Evolutionary conservation across 2,329 filamentous ascomycete genomes (phyloP), one percentile per base, ranked within the genome.

Genomic region (Colletotrichum neosansevieriae): DNA sequence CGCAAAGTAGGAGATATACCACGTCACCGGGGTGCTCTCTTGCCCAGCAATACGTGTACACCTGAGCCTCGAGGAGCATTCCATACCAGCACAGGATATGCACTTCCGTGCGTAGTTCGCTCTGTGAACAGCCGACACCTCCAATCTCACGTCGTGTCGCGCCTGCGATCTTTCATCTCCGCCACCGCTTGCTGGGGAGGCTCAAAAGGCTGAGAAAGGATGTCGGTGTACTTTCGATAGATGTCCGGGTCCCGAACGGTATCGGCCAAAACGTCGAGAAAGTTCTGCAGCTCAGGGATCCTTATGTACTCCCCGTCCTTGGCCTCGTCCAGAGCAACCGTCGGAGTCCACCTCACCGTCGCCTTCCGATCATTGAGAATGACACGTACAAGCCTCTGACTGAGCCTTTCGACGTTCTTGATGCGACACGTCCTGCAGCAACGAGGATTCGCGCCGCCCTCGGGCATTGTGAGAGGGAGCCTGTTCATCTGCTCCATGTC

Each of bases 351-450:
- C 13, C 34, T 47, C 9, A 61, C 49, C 29, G 44, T 38, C 15
- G 58, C 34, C 9, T 21, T 50, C n/a, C 15, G 32, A 32, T 64
- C 64, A 29, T 68, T 70, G 24, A 68, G 54, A 6, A 70, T 50
- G 12, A 32, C 34, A 3, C 58, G 34, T 4, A 70, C 29, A 4
- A 70, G 15, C 17, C 19, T 57, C 38, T 21, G 34, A 4, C 42
- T 60, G 17, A 24, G 15, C 15, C 51, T 19, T 58, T 67, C 63
- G 42, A 71, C n/a, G 9, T 60, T 60, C 17, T 53, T 32, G 13
- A 65, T 58, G 34, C 62, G 67, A 24, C 69, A 70, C 4, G 4
- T 40, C 13, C 45, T 49, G 21, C 69, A 63, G 42, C 68, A 68
- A 7, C 15, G 15, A 7, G 69, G 61, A 47, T 45, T 45, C 10